phyloP scores from a whole-genome alignment of 257 asterid genomes.

The Penstemon eatonii region DNA sequence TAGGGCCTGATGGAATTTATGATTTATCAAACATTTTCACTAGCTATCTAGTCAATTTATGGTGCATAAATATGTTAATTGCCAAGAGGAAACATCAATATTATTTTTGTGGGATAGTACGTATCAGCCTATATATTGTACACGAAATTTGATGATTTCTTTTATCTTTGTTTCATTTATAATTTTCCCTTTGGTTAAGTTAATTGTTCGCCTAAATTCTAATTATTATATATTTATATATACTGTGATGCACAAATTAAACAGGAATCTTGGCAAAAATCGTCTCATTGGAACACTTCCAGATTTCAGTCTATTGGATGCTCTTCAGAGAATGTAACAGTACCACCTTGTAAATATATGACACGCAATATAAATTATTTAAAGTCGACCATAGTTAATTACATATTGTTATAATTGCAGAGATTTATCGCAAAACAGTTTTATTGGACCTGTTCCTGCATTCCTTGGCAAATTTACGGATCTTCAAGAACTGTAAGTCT shows the following conservation, averaged over 20 bases:
- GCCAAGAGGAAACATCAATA: too few species aligned
- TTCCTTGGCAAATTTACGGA: constrained; percentile 44
- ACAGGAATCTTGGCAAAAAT: constrained; percentile 37
- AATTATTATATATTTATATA: background rate
- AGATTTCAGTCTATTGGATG: constrained; percentile 47
- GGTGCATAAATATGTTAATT: too few species aligned
- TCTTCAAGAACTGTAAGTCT: constrained; percentile 48
- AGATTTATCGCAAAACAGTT: constrained; percentile 34
- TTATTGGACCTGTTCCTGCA: constrained; percentile 44
- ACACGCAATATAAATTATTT: too few species aligned
- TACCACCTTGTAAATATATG: background rate
- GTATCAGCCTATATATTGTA: too few species aligned
- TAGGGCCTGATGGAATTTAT: too few species aligned
- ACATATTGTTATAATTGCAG: constrained; percentile 31
- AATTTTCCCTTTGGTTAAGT: too few species aligned
- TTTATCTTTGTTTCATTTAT: too few species aligned
- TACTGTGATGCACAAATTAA: background rate
- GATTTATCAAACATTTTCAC: too few species aligned
- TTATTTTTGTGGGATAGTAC: too few species aligned
- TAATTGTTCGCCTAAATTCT: too few species aligned
- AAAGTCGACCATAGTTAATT: background rate
- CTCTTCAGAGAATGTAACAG: constrained; percentile 47
- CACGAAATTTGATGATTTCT: too few species aligned
- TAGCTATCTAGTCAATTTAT: too few species aligned
- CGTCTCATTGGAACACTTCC: constrained; percentile 28